Conservation (phyloP, 257 asterid genomes). For the Solanum tarapatanum region DNA sequence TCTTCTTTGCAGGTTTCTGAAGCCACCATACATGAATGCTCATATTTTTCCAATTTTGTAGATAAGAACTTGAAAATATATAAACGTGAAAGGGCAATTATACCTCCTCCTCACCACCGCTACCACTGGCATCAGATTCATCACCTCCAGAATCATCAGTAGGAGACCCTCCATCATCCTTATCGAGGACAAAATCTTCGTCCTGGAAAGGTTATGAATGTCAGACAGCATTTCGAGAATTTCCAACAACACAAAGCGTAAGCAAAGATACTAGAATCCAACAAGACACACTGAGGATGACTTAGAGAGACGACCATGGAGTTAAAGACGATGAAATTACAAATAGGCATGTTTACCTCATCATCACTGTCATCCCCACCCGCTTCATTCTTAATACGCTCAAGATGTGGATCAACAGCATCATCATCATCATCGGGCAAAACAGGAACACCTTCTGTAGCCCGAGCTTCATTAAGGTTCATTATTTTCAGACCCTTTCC, state of each 20-base stretch:
- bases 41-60: neutral
- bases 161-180: conserved; percentile 88
- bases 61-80: neutral
- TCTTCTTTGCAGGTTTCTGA: conserved; percentile 54
- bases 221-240: neutral
- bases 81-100: neutral
- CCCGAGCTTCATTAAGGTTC: conserved; percentile 42
- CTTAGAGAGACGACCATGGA: neutral
- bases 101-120: conserved; percentile 78
- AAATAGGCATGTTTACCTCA: conserved; percentile 33
- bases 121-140: conserved; percentile 64
- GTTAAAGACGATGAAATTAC: neutral
- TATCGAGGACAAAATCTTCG: conserved; percentile 64
- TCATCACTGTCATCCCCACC: conserved; percentile 75
- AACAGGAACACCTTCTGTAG: conserved; percentile 55
- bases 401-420: conserved; percentile 85
- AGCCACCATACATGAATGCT: conserved; percentile 14
- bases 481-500: conserved; percentile 70
- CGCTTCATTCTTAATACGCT: conserved; percentile 68
- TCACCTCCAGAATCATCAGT: conserved; percentile 91
- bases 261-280: neutral
- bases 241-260: neutral
- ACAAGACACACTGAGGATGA: neutral
- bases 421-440: conserved; percentile 54
- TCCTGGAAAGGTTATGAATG: conserved; percentile 32